These are phyloP conservation scores for Talaromyces sp. DNA, from an alignment of 2,329 filamentous ascomycete species.

Conservation along the genomic window DNA sequence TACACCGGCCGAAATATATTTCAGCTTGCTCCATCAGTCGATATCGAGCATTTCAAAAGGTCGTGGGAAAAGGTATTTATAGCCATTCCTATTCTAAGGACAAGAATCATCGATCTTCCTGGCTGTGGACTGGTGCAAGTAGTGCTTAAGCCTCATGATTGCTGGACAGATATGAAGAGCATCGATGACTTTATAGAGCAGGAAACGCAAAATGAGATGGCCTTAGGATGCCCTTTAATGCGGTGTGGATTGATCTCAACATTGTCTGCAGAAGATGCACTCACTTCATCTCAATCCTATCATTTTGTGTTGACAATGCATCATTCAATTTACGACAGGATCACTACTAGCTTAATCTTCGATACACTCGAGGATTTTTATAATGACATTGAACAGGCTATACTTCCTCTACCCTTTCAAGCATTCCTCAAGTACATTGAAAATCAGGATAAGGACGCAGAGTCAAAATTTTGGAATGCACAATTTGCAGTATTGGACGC, in stretches of 20 bases:
- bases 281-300: background rate
- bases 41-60: background rate
- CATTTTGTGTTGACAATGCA: slow-evolving; percentile 15
- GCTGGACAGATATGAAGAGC: slow-evolving; percentile 18
- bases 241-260: background rate
- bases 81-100: slow-evolving; percentile 40
- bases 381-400: background rate
- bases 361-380: background rate
- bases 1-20: background rate
- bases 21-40: background rate
- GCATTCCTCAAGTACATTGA: slow-evolving; percentile 8
- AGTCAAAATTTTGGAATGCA: background rate
- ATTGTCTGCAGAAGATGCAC: background rate
- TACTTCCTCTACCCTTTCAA: background rate
- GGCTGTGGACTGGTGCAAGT: slow-evolving; percentile 23
- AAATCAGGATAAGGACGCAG: background rate
- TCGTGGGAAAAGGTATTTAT: slow-evolving; percentile 18
- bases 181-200: slow-evolving; percentile 15
- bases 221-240: background rate
- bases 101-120: slow-evolving; percentile 31
- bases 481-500: slow-evolving; percentile 1
- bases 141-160: slow-evolving; percentile 21
- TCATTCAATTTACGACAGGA: slow-evolving; percentile 16
- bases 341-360: slow-evolving; percentile 6
- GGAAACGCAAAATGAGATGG: slow-evolving; percentile 14